Conservation (phyloP, 441 rosid species). For the Arabidopsis lyrata region DNA sequence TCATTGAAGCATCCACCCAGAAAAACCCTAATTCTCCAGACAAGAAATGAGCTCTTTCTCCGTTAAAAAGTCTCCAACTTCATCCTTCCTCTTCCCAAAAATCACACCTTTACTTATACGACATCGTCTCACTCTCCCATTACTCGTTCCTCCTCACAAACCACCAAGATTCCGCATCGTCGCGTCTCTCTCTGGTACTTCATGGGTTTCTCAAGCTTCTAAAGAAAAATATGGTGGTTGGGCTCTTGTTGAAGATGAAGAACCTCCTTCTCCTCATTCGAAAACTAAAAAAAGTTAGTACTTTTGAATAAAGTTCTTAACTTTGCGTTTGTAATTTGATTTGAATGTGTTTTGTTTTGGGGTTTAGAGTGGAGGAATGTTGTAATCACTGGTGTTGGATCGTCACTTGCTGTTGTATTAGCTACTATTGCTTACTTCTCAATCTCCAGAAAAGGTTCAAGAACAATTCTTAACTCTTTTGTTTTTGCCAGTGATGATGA, state of each 20-base stretch:
- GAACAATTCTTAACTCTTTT: conserved; percentile 5
- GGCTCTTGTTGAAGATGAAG: conserved; percentile 54
- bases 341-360: background rate
- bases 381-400: conserved; percentile 58
- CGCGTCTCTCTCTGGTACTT: conserved; percentile 63
- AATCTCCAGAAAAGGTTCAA: conserved; percentile 59
- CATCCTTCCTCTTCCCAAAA: conserved; percentile 45
- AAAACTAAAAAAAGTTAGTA: conserved; percentile 56
- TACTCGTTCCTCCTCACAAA: conserved; percentile 44
- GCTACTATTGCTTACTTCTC: conserved; percentile 69
- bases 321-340: conserved; percentile 6
- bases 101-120: conserved; percentile 45
- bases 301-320: background rate
- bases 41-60: conserved; percentile 50
- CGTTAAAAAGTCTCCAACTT: conserved; percentile 37
- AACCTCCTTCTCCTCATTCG: conserved; percentile 44
- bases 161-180: conserved; percentile 48
- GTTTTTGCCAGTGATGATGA: background rate
- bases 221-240: conserved; percentile 67
- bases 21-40: conserved; percentile 34
- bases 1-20: conserved; percentile 26
- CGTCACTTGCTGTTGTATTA: conserved; percentile 56
- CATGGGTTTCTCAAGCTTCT: conserved; percentile 47
- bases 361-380: conserved; percentile 53
- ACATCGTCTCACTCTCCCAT: conserved; percentile 47